Percentiles rank a stretch among this genome's conserved stretches.
Evolutionary conservation across 2,329 filamentous ascomycete genomes (phyloP).

Genomic region (Exserohilum turcica): DNA sequence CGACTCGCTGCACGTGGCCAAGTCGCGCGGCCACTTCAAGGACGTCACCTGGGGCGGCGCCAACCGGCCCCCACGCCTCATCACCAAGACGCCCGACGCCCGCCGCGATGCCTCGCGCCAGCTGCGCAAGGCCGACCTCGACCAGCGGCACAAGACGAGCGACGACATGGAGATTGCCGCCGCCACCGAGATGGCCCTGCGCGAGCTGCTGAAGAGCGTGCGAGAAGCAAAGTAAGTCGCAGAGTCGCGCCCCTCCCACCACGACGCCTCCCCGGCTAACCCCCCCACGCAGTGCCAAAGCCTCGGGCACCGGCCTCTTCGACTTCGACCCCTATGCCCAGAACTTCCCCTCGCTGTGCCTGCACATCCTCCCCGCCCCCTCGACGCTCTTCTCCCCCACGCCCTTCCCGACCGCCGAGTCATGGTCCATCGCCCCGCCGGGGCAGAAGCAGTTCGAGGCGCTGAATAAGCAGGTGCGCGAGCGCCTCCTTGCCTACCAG

Average conservation of each 20-base stretch:
- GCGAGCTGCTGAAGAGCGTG: conserved; percentile 80
- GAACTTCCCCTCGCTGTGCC: conserved; percentile 82
- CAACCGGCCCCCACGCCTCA: conserved; percentile 61
- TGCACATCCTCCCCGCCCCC: conserved; percentile 79
- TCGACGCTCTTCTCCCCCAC: conserved; percentile 81
- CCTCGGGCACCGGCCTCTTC: conserved; percentile 57
- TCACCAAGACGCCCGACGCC: conserved; percentile 53
- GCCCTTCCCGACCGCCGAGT: conserved; percentile 75
- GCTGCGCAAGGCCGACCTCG: conserved; percentile 63
- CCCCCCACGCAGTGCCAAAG: conserved; percentile 47
- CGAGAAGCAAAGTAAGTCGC: conserved; percentile 79
- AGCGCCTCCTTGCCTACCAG: conserved; percentile 61
- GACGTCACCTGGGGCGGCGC: conserved; percentile 78
- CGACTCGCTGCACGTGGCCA: conserved; percentile 37
- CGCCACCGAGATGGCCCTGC: conserved; percentile 81
- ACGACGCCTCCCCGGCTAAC: neutral
- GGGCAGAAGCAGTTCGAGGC: conserved; percentile 75
- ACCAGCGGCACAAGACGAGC: conserved; percentile 65
- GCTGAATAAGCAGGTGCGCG: conserved; percentile 68
- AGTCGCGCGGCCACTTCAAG: conserved; percentile 55
- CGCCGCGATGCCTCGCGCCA: conserved; percentile 44
- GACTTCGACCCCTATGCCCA: conserved; percentile 86
- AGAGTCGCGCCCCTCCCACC: too few species aligned
- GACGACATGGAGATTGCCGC: conserved; percentile 79
- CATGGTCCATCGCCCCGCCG: conserved; percentile 81